Evolutionary conservation across 176 grass and related monocot genomes (phyloP).

Genomic region (Dactylis glomerata): DNA sequence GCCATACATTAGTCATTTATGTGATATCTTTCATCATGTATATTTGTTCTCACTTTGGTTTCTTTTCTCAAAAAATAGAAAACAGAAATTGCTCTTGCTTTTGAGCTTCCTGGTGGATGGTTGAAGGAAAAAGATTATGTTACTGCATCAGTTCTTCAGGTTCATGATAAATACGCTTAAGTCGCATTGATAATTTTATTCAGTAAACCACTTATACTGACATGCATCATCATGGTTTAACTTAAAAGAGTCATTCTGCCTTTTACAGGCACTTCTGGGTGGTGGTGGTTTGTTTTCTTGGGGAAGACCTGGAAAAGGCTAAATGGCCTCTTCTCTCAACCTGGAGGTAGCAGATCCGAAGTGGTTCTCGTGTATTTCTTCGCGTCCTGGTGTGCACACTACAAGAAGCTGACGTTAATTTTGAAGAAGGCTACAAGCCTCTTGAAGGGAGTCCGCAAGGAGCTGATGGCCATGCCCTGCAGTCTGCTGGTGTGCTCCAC

Average conservation of each 20-base stretch:
- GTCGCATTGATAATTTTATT: constrained; percentile 2
- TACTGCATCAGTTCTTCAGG: constrained; percentile 79
- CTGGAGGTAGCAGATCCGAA: too few relatives aligned
- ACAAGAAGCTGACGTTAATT: too few relatives aligned
- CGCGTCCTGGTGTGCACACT: too few relatives aligned
- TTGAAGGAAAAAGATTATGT: constrained; percentile 70
- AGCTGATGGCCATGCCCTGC: too few relatives aligned
- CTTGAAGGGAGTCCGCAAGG: too few relatives aligned
- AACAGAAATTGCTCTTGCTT: constrained; percentile 84
- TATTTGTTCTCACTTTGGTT: constrained; percentile 16
- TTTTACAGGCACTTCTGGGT: constrained; percentile 78
- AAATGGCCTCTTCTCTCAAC: too few relatives aligned
- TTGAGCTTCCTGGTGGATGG: constrained; percentile 94
- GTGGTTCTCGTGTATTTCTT: too few relatives aligned
- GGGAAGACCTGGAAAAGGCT: constrained; percentile 87
- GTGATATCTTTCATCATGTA: background rate
- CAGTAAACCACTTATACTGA: background rate
- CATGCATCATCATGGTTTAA: background rate
- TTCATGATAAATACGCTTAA: constrained; percentile 11
- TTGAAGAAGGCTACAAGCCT: too few relatives aligned
- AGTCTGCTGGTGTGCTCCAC: too few relatives aligned
- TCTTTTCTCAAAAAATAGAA: constrained; percentile 40
- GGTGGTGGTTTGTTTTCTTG: constrained; percentile 75
- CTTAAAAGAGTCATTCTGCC: background rate
- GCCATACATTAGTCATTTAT: constrained; percentile 6